These are phyloP conservation scores for Pyrenochaeta sp. DNA, from an alignment of 2,329 filamentous ascomycete genomes.

Conservation along the genomic window DNA sequence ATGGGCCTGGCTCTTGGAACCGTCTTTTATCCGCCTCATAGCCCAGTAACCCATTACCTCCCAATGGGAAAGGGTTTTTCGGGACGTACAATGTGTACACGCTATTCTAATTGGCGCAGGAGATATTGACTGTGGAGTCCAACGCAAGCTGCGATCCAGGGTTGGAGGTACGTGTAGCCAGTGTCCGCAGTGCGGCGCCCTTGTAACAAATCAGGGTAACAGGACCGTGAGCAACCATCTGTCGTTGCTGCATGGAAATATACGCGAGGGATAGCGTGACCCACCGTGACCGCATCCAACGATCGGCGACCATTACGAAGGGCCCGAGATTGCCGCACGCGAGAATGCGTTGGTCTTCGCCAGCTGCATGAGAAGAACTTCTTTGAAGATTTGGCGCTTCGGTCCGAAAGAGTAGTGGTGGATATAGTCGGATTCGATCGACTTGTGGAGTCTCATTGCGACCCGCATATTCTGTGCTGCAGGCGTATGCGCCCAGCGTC, in stretches of 20 bases:
- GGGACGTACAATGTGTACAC: slow-evolving; percentile 10
- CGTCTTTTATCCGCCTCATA: slow-evolving; percentile 3
- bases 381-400: slow-evolving; percentile 30
- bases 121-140: slow-evolving; percentile 6
- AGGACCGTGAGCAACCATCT: slow-evolving; percentile 17
- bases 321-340: slow-evolving; percentile 9
- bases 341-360: slow-evolving; percentile 20
- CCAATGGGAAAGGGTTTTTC: slow-evolving; percentile 17
- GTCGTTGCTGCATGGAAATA: slow-evolving; percentile 32
- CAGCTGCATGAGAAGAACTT: slow-evolving; percentile 25
- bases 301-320: slow-evolving; percentile 32
- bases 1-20: slow-evolving; percentile 26
- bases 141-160: slow-evolving; percentile 24
- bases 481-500: slow-evolving; percentile 27
- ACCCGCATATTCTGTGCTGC: slow-evolving; percentile 24
- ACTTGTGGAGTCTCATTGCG: slow-evolving; percentile 22
- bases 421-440: slow-evolving; percentile 16
- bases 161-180: slow-evolving; percentile 17
- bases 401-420: slow-evolving; percentile 26
- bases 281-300: slow-evolving; percentile 23
- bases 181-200: slow-evolving; percentile 19
- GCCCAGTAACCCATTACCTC: slow-evolving; percentile 10
- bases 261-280: slow-evolving; percentile 38
- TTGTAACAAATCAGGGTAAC: slow-evolving; percentile 33
- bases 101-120: slow-evolving; percentile 16